Percentiles rank a stretch among this genome's conserved stretches.
These are phyloP conservation scores for Scedosporium aurantiacum DNA, from an alignment of 2,329 filamentous ascomycete species.

Conservation along the genomic window DNA sequence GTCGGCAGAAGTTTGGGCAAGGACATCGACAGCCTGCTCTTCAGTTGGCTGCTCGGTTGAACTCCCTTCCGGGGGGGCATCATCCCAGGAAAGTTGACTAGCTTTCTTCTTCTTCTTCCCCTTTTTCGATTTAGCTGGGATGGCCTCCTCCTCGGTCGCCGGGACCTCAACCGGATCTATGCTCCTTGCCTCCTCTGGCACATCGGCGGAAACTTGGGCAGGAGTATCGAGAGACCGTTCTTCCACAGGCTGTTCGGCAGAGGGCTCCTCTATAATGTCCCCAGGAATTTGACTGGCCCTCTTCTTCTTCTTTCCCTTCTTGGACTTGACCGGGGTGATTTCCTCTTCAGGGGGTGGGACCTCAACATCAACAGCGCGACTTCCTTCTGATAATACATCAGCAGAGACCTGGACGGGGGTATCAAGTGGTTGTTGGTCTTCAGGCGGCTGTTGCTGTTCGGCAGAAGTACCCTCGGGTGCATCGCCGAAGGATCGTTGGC, in stretches of 20 bases:
- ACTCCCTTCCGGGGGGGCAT: neutral
- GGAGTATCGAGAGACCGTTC: neutral
- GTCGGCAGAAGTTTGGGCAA: neutral
- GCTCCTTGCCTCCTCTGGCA: neutral
- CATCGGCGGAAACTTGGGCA: neutral
- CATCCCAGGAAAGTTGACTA: slow-evolving; percentile 1
- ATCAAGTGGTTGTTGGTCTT: neutral
- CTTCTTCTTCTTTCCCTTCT: slow-evolving; percentile 16
- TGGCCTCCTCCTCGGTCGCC: neutral
- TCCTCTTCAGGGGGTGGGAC: neutral
- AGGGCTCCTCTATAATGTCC: neutral
- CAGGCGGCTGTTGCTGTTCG: slow-evolving; percentile 5
- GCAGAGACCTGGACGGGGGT: neutral
- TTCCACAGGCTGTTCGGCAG: neutral
- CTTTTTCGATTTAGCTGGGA: slow-evolving; percentile 8
- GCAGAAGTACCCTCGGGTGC: neutral
- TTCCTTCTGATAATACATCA: neutral
- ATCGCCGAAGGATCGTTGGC: neutral
- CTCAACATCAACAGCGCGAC: neutral
- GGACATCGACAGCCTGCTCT: neutral
- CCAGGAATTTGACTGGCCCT: slow-evolving; percentile 2
- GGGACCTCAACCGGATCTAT: neutral
- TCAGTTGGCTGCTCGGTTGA: neutral
- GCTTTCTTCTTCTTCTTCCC: slow-evolving; percentile 16
- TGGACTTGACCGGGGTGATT: slow-evolving; percentile 5